Conservation (phyloP, 2,329 filamentous ascomycete species). For the Aspergillus thermomutatus region DNA sequence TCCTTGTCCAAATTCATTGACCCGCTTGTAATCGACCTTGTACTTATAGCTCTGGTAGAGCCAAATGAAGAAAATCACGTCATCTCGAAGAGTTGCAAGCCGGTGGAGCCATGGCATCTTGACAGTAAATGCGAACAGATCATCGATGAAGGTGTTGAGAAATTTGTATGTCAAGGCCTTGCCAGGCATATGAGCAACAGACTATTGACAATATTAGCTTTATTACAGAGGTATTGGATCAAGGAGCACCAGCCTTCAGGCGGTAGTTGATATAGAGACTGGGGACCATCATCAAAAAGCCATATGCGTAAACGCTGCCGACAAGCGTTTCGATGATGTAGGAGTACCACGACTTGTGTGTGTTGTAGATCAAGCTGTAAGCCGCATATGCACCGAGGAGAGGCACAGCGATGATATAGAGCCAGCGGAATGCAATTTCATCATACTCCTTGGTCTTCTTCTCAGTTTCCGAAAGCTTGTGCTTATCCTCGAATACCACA, state of each 20-base stretch:
- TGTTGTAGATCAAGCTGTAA: slow-evolving; percentile 90
- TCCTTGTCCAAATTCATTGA: slow-evolving; percentile 98
- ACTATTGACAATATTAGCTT: slow-evolving; percentile 35
- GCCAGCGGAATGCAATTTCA: slow-evolving; percentile 94
- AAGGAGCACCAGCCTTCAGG: slow-evolving; percentile 62
- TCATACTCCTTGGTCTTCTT: slow-evolving; percentile 99
- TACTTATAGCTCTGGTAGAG: slow-evolving; percentile 93
- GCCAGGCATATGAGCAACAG: slow-evolving; percentile 91
- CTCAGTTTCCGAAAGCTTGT: slow-evolving; percentile 90
- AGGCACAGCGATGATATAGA: slow-evolving; percentile 88
- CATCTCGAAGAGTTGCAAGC: slow-evolving; percentile 86
- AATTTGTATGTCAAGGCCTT: slow-evolving; percentile 99
- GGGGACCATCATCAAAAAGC: slow-evolving; percentile 99
- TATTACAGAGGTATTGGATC: background rate
- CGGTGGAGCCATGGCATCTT: slow-evolving; percentile 97
- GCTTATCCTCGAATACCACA: slow-evolving; percentile 90
- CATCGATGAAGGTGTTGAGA: slow-evolving; percentile 97
- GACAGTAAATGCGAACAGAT: slow-evolving; percentile 97
- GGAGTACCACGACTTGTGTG: slow-evolving; percentile 97
- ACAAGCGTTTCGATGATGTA: slow-evolving; percentile 94
- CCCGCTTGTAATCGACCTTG: slow-evolving; percentile 81
- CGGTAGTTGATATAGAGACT: slow-evolving; percentile 98
- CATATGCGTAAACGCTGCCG: slow-evolving; percentile 94
- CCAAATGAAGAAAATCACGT: slow-evolving; percentile 98
- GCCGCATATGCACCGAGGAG: slow-evolving; percentile 82